These are phyloP conservation scores for Colletotrichum graminicola DNA, from an alignment of 2,329 filamentous ascomycete species.

Conservation along the genomic window DNA sequence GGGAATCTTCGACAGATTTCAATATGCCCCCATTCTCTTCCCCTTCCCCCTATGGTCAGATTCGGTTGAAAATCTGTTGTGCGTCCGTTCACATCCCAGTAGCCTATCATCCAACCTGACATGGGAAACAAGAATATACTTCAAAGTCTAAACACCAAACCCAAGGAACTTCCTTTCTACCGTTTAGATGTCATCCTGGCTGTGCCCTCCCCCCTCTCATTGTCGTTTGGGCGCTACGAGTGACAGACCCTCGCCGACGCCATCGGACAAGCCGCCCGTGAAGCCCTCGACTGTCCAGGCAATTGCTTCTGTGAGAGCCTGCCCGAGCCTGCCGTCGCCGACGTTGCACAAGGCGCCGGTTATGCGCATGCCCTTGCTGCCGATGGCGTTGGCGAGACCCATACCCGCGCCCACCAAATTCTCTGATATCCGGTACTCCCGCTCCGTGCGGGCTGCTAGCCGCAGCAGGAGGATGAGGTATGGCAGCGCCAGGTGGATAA, in stretches of 20 bases:
- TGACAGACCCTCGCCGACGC: conserved; percentile 58
- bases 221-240: conserved; percentile 37
- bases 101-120: background rate
- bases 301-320: conserved; percentile 66
- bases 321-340: conserved; percentile 74
- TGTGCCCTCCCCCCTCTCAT: background rate
- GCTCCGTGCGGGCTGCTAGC: conserved; percentile 71
- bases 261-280: conserved; percentile 75
- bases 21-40: background rate
- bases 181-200: background rate
- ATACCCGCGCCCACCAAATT: conserved; percentile 65
- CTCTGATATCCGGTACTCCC: conserved; percentile 74
- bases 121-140: conserved; percentile 23
- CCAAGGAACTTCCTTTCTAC: conserved; percentile 8
- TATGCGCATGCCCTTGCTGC: conserved; percentile 63
- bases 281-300: conserved; percentile 74
- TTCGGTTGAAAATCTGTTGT: background rate
- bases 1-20: background rate
- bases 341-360: conserved; percentile 69
- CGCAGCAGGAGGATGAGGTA: conserved; percentile 68
- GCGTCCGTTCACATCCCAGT: background rate
- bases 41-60: background rate
- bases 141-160: conserved; percentile 22
- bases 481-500: conserved; percentile 71
- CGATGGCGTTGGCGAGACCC: conserved; percentile 64